Evolutionary conservation across 495 filamentous ascomycete species (phyloP).

Genomic region (Parathielavia appendiculata): DNA sequence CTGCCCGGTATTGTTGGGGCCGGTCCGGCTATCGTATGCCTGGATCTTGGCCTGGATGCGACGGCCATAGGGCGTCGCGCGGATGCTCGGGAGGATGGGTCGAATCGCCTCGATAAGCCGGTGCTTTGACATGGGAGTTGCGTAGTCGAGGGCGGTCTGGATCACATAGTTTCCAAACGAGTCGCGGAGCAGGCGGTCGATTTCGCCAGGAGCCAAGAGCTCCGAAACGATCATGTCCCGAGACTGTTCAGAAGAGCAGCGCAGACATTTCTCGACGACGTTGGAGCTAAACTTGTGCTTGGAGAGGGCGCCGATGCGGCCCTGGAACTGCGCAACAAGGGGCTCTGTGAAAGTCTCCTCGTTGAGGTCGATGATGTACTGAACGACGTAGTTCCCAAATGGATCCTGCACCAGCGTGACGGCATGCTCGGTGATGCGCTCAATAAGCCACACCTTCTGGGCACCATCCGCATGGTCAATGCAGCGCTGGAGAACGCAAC

Average conservation of each 20-base stretch:
- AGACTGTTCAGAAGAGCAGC: conserved; percentile 62
- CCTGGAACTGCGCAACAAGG: conserved; percentile 68
- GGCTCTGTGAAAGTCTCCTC: conserved; percentile 80
- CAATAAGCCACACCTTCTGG: conserved; percentile 82
- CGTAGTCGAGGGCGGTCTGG: conserved; percentile 89
- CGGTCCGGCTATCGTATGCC: conserved; percentile 37
- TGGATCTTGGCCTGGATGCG: conserved; percentile 83
- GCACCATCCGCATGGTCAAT: conserved; percentile 91
- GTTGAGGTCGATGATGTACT: conserved; percentile 93
- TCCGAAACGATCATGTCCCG: conserved; percentile 81
- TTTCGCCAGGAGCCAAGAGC: conserved; percentile 66
- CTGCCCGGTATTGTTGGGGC: conserved; percentile 28
- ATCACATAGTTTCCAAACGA: conserved; percentile 96
- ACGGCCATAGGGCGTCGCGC: conserved; percentile 85
- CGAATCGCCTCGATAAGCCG: conserved; percentile 76
- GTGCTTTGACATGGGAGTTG: conserved; percentile 62
- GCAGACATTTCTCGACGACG: conserved; percentile 95
- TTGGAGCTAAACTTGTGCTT: conserved; percentile 99
- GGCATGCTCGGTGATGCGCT: conserved; percentile 76
- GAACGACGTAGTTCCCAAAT: conserved; percentile 96
- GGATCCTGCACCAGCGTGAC: conserved; percentile 87
- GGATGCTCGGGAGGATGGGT: conserved; percentile 73
- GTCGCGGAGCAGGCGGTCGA: conserved; percentile 83
- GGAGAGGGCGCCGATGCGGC: conserved; percentile 69
- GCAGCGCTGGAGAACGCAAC: conserved; percentile 95